Conservation (phyloP, 495 filamentous ascomycete species). For the Xylaria intraflava region DNA sequence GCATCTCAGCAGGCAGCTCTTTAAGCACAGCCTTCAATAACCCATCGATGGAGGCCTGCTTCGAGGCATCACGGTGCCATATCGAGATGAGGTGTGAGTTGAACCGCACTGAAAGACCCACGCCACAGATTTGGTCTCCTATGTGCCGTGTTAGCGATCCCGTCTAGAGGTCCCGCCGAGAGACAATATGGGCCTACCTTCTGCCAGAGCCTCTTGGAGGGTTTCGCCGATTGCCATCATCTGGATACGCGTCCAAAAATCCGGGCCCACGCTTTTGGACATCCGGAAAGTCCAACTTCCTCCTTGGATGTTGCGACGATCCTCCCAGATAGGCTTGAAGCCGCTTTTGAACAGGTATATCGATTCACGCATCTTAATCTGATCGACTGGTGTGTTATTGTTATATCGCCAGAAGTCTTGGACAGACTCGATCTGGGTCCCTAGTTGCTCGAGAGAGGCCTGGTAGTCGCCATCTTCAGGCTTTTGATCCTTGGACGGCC, state of each 20-base stretch:
- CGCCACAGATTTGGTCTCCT: conserved; percentile 77
- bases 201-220: conserved; percentile 67
- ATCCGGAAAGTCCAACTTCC: conserved; percentile 86
- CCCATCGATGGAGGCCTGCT: conserved; percentile 63
- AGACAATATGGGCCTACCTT: conserved; percentile 40
- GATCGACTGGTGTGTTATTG: conserved; percentile 77
- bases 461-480: conserved; percentile 46
- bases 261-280: conserved; percentile 60
- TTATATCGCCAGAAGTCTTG: conserved; percentile 83
- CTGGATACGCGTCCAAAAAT: conserved; percentile 75
- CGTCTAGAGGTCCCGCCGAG: neutral
- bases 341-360: conserved; percentile 86
- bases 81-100: conserved; percentile 73
- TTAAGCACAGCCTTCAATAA: conserved; percentile 63
- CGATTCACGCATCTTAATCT: conserved; percentile 71
- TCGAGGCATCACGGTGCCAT: conserved; percentile 77
- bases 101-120: conserved; percentile 65
- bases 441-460: conserved; percentile 59
- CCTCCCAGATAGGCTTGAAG: conserved; percentile 85
- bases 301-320: conserved; percentile 71
- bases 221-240: conserved; percentile 80
- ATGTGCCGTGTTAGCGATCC: neutral
- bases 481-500: conserved; percentile 38
- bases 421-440: conserved; percentile 63
- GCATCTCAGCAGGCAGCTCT: conserved; percentile 58